Percentiles rank a stretch among this genome's conserved stretches.
These are phyloP conservation scores for Neurospora terricola DNA, from an alignment of 495 filamentous ascomycete genomes.

Conservation along the genomic window DNA sequence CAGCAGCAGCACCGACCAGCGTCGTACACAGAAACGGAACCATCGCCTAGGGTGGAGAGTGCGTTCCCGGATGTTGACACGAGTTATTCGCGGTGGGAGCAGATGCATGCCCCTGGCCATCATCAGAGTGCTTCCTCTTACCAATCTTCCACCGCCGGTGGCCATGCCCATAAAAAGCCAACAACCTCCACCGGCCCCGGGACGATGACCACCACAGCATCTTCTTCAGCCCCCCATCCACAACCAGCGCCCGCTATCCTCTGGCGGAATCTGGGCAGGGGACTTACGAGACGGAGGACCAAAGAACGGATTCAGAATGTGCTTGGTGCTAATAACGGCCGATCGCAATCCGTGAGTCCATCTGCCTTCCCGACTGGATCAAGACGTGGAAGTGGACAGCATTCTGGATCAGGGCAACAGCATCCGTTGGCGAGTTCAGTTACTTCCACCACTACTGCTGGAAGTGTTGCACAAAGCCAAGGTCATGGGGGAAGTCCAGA, in stretches of 20 bases:
- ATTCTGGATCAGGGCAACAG: neutral
- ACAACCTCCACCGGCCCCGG: neutral
- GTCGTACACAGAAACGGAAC: conserved; percentile 34
- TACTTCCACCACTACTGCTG: neutral
- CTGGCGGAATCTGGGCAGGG: neutral
- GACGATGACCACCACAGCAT: neutral
- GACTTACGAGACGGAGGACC: neutral
- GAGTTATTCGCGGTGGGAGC: conserved; percentile 28
- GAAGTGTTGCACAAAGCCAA: neutral
- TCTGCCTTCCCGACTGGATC: neutral
- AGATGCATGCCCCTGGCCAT: conserved; percentile 1
- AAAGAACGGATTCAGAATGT: neutral
- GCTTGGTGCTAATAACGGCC: neutral
- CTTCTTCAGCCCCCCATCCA: neutral
- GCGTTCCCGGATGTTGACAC: conserved; percentile 28
- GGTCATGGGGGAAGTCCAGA: neutral
- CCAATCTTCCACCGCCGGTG: neutral
- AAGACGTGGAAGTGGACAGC: neutral
- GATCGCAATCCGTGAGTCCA: neutral
- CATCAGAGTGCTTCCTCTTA: neutral
- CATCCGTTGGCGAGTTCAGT: neutral
- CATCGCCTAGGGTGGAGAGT: conserved; percentile 25
- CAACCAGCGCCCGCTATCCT: neutral
- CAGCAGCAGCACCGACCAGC: conserved; percentile 13
- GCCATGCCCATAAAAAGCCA: neutral